A percentile compares a stretch with the other conserved stretches of the same genome.
Conservation (phyloP, 148 eudicot species). For the Tetragonia tetragonoides region DNA sequence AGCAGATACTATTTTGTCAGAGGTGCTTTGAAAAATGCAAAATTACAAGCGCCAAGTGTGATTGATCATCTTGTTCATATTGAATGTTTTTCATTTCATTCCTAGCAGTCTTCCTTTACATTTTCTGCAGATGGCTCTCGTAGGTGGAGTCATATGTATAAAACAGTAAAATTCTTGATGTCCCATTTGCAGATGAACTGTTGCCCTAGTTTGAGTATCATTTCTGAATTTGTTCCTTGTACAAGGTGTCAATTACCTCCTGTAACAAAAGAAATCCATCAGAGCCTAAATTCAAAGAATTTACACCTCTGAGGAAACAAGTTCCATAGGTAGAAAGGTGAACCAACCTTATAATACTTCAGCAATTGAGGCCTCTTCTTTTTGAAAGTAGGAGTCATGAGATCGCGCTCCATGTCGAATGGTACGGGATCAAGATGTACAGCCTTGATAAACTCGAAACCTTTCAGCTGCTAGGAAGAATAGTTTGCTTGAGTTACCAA, state of each 20-base stretch:
- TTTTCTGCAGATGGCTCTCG: background rate
- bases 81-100: background rate
- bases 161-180: background rate
- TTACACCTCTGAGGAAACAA: background rate
- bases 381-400: slow-evolving; percentile 84
- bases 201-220: slow-evolving; percentile 4
- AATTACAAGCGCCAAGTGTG: background rate
- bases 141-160: background rate
- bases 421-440: slow-evolving; percentile 80
- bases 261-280: slow-evolving; percentile 25
- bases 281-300: slow-evolving; percentile 1
- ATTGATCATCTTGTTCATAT: background rate
- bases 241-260: slow-evolving; percentile 49
- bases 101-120: slow-evolving; percentile 2
- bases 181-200: background rate
- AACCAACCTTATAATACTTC: slow-evolving; percentile 73
- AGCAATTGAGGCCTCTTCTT: slow-evolving; percentile 88
- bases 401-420: slow-evolving; percentile 89
- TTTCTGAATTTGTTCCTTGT: slow-evolving; percentile 33
- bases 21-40: background rate
- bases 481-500: slow-evolving; percentile 1
- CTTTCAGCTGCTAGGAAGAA: slow-evolving; percentile 58
- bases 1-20: background rate
- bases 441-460: slow-evolving; percentile 70
- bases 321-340: background rate